Evolutionary conservation across 2,329 filamentous ascomycete genomes (phyloP).

Genomic region (Ceratocystis smalleyi): DNA sequence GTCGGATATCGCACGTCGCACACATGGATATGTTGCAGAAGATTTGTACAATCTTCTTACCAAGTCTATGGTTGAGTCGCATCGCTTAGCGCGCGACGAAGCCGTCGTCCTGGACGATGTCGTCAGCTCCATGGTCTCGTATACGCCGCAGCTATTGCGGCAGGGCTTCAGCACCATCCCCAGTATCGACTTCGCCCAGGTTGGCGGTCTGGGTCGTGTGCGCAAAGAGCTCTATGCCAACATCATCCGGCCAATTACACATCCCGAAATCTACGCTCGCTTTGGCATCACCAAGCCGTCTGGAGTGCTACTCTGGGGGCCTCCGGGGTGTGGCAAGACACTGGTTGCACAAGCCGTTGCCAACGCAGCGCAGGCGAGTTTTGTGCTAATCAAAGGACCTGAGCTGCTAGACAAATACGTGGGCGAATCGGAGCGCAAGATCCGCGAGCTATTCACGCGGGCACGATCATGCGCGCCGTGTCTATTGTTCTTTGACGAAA

Average conservation of each 20-base stretch:
- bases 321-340: slow-evolving; percentile 92
- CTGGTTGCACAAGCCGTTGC: slow-evolving; percentile 91
- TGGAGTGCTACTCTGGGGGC: slow-evolving; percentile 88
- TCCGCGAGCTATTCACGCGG: slow-evolving; percentile 80
- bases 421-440: slow-evolving; percentile 83
- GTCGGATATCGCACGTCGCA: slow-evolving; percentile 58
- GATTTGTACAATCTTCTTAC: slow-evolving; percentile 57
- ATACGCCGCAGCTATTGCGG: slow-evolving; percentile 50
- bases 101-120: slow-evolving; percentile 40
- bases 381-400: slow-evolving; percentile 94
- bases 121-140: slow-evolving; percentile 52
- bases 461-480: slow-evolving; percentile 78
- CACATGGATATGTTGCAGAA: slow-evolving; percentile 83
- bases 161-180: slow-evolving; percentile 94
- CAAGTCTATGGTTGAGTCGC: slow-evolving; percentile 23
- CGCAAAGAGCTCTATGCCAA: slow-evolving; percentile 69
- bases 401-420: slow-evolving; percentile 97
- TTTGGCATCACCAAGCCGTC: slow-evolving; percentile 70
- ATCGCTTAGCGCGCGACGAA: neutral
- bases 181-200: slow-evolving; percentile 81
- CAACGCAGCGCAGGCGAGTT: slow-evolving; percentile 89
- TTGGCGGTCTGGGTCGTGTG: slow-evolving; percentile 68
- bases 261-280: slow-evolving; percentile 58
- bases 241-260: slow-evolving; percentile 77
- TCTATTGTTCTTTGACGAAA: slow-evolving; percentile 94